Evolutionary conservation across 164 flowering plant species (phyloP), one percentile per base, ranked within the genome.

Genomic region (Buxus sempervirens): DNA sequence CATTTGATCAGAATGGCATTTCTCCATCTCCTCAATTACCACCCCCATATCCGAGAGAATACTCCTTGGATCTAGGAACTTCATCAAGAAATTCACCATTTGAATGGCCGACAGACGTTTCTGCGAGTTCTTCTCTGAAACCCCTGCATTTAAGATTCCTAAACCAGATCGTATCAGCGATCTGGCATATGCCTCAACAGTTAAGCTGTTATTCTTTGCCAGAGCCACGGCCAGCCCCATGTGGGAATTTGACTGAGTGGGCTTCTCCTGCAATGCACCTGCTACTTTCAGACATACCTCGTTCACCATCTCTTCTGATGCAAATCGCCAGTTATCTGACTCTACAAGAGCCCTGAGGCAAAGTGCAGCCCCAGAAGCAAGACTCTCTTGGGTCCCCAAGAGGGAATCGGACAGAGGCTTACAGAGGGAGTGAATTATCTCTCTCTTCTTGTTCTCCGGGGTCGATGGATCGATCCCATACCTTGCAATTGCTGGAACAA

Each of bases 281-380:
- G 90, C 87, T 65, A 84, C 86, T 75, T 82, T 90, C 63, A 87
- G 82, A 73, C 97, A 93, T 28, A 96, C 90, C 73, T 81, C 93
- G 76, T 90, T 89, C 2, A 96, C 93, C 85, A 85, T 75, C 64
- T 93, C 95, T 77, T 82, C 80, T 0, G 97, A 86, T 62, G 99
- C 93, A 82, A 84, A 92, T 36, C 94, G 76, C 98, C 99, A 96
- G 61, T 93, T 90, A 69, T 93, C 98, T 2, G 88, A 82, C 26
- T 96, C 99, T 60, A 93, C 96, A 36, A 96, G 91, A n/a, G 98
- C 88, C 76, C 82, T 88, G 63, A 96, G 75, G 74, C 99, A 88
- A 51, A 96, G 80, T 20, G 99, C 99, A 62, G 99, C 85, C 14
- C 98, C 99, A 48, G 87, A 83, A 54, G 95, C 85, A 7, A 93